Evolutionary conservation across 345 rosid species (phyloP), one percentile per base, ranked within the genome.

Genomic region (Rubroshorea leprosula): DNA sequence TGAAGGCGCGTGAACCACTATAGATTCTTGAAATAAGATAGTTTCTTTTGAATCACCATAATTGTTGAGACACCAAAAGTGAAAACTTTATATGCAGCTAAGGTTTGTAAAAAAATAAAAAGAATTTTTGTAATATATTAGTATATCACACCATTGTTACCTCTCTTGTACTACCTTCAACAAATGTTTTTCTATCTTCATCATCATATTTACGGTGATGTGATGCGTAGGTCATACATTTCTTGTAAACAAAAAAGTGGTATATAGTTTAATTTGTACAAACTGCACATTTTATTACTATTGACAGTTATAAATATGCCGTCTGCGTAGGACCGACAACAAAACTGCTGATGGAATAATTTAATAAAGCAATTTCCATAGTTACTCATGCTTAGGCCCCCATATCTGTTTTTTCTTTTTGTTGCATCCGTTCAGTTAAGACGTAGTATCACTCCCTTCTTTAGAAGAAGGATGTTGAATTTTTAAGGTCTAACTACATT

Each of bases 181-280:
- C 31, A 4, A 27, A 27, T 27, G 31, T 4, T 27, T 8, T 27
- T 27, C 5, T 22, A 54, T 23, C 53, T 56, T 59, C 71, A 31
- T 27, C 52, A 56, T 75, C 68, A 76, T 57, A 13, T 73, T 76
- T 68, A 63, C 23, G 35, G 65, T 71, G 79, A 59, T 63, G 38
- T n/a, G 65, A 69, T 57, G 60, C 20, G 16, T 19, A 59, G 55
- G 46, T 22, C 35, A 53, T 53, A 43, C 35, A 41, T 58, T 54
- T 57, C 50, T 55, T 72, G 71, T 72, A 76, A 69, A 72, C 68
- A 69, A 58, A 55, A n/a, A n/a, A n/a, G n/a, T n/a, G n/a, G n/a
- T n/a, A n/a, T n/a, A n/a, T n/a, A n/a, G n/a, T n/a, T n/a, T n/a
- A n/a, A n/a, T n/a, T n/a, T n/a, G n/a, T n/a, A n/a, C n/a, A n/a